Percentiles rank a stretch among this genome's conserved stretches.
phyloP scores from a whole-genome alignment of 768 basidiomycete genomes.

The Megacollybia marginata region DNA sequence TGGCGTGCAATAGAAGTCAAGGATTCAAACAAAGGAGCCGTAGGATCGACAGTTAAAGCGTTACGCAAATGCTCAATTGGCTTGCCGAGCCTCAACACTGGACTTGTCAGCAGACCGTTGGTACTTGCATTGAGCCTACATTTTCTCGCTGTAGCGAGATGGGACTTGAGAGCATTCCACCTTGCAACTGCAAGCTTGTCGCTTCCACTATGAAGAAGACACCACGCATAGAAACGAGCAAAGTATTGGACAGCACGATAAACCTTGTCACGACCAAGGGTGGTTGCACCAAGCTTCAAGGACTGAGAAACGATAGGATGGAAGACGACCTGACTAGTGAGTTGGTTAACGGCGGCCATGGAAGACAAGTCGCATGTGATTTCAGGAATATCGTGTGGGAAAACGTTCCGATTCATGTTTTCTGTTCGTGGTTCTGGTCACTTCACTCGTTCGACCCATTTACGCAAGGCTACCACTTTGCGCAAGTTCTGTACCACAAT shows the following conservation, averaged over 20 bases:
- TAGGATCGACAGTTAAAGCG: background rate
- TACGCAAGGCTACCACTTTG: no score
- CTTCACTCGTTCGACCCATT: no score
- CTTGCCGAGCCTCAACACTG: constrained; percentile 91
- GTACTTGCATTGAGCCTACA: constrained; percentile 35
- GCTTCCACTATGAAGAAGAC: constrained; percentile 53
- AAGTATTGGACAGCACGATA: constrained; percentile 92
- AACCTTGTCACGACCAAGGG: constrained; percentile 64
- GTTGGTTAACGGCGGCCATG: constrained; percentile 37
- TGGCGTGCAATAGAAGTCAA: constrained; percentile 12
- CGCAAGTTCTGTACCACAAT: background rate
- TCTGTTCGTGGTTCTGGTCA: no score
- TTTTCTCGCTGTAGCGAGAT: constrained; percentile 81
- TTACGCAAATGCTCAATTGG: constrained; percentile 85
- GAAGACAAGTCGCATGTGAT: background rate
- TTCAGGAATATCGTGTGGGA: no score
- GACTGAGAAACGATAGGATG: constrained; percentile 64
- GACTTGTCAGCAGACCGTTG: background rate
- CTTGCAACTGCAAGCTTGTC: constrained; percentile 62
- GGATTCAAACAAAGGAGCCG: constrained; percentile 67
- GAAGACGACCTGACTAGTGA: constrained; percentile 70
- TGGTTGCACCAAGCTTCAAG: constrained; percentile 42
- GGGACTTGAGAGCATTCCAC: constrained; percentile 80
- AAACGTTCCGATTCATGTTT: no score
- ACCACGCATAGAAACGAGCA: constrained; percentile 84